Evolutionary conservation across 257 asterid species (phyloP).

Genomic region (Handroanthus guayacan): DNA sequence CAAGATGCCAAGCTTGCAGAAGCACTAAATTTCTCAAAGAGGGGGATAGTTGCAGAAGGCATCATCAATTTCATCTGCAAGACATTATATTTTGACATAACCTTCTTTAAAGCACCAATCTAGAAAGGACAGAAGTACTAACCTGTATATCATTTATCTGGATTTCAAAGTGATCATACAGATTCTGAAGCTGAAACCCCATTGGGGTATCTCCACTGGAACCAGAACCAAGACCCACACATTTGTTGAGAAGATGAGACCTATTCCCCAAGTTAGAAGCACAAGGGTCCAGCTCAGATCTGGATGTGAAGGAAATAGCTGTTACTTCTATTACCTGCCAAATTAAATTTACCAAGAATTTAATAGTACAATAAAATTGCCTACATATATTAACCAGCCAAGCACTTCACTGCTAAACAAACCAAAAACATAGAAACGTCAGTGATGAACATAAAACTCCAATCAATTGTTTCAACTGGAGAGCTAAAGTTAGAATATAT

Average conservation of each 20-base stretch:
- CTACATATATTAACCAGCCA: constrained; percentile 21
- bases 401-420: constrained; percentile 14
- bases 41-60: constrained; percentile 51
- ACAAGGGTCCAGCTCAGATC: constrained; percentile 48
- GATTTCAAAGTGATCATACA: constrained; percentile 69
- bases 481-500: constrained; percentile 26
- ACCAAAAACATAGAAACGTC: neutral
- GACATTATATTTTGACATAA: constrained; percentile 26
- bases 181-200: constrained; percentile 67
- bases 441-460: constrained; percentile 16
- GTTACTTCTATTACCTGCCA: constrained; percentile 75
- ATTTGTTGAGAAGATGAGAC: constrained; percentile 40
- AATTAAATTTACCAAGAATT: constrained; percentile 35
- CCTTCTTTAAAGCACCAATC: constrained; percentile 26
- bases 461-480: neutral
- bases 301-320: constrained; percentile 62
- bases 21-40: constrained; percentile 67
- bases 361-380: constrained; percentile 25
- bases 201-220: constrained; percentile 39
- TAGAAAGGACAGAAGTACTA: constrained; percentile 36
- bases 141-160: constrained; percentile 75
- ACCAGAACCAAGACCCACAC: constrained; percentile 41
- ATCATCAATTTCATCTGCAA: constrained; percentile 68
- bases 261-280: constrained; percentile 43
- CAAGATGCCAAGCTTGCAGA: constrained; percentile 64